These are phyloP conservation scores for Endoconidiophora laricicola DNA, from an alignment of 2,329 filamentous ascomycete species.

Conservation along the genomic window DNA sequence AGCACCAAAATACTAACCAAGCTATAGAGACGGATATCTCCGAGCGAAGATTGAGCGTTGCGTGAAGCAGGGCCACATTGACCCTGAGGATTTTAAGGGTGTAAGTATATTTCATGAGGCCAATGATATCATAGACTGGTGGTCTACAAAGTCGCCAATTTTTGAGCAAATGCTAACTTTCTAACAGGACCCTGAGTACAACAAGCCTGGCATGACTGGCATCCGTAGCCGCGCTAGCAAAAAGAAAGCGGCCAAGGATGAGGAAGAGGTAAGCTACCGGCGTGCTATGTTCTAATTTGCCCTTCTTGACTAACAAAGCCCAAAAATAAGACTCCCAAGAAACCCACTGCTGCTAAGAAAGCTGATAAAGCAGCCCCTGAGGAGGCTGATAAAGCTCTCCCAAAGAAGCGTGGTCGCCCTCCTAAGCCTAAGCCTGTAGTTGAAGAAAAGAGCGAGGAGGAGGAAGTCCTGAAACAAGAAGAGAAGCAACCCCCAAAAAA, in stretches of 20 bases:
- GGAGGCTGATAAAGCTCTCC: neutral
- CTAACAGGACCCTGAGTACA: conserved; percentile 56
- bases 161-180: conserved; percentile 3
- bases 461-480: too few species aligned
- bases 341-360: conserved; percentile 15
- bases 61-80: conserved; percentile 62
- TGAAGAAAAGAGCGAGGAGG: neutral
- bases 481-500: conserved; percentile 4
- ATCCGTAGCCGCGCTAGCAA: conserved; percentile 30
- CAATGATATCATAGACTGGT: neutral
- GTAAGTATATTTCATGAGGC: conserved; percentile 34
- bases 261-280: conserved; percentile 17
- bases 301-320: neutral
- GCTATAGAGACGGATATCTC: conserved; percentile 35
- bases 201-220: conserved; percentile 48
- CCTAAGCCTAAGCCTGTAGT: conserved; percentile 2
- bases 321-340: conserved; percentile 8
- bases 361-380: neutral
- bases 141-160: neutral
- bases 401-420: conserved; percentile 11
- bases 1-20: neutral
- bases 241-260: conserved; percentile 14
- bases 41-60: conserved; percentile 60
- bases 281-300: neutral
- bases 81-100: conserved; percentile 74